Conservation (phyloP, 2,329 filamentous ascomycete genomes). For the Beauveria sp. region DNA sequence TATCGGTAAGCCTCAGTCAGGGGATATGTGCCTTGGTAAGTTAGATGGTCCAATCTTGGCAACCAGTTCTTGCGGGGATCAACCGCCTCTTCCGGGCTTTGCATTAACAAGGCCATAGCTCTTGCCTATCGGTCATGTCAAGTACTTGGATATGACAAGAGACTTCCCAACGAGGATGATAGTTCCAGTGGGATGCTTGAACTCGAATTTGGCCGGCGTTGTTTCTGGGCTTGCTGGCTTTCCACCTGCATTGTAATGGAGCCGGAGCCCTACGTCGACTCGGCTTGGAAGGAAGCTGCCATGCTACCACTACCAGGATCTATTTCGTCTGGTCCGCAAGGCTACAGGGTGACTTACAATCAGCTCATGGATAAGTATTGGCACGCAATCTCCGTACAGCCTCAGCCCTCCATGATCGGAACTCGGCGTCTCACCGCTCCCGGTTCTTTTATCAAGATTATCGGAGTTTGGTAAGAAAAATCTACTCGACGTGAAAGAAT, state of each 20-base stretch:
- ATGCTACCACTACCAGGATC: slow-evolving; percentile 4
- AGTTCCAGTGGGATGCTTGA: background rate
- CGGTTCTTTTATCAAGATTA: background rate
- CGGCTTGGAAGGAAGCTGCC: slow-evolving; percentile 1
- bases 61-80: too few species aligned
- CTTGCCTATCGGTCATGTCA: slow-evolving; percentile 1
- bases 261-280: background rate
- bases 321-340: background rate
- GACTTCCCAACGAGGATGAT: background rate
- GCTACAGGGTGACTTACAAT: background rate
- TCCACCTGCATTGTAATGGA: slow-evolving; percentile 7
- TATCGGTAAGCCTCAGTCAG: background rate
- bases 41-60: background rate
- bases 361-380: slow-evolving; percentile 4
- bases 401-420: background rate
- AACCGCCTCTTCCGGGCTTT: too few species aligned
- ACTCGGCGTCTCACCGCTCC: background rate
- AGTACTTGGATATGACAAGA: background rate
- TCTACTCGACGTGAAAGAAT: background rate
- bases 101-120: background rate
- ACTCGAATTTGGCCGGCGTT: background rate
- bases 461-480: background rate
- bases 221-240: slow-evolving; percentile 1
- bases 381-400: background rate
- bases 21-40: background rate